Conservation (phyloP, 345 rosid species). For the Boechera stricta region DNA sequence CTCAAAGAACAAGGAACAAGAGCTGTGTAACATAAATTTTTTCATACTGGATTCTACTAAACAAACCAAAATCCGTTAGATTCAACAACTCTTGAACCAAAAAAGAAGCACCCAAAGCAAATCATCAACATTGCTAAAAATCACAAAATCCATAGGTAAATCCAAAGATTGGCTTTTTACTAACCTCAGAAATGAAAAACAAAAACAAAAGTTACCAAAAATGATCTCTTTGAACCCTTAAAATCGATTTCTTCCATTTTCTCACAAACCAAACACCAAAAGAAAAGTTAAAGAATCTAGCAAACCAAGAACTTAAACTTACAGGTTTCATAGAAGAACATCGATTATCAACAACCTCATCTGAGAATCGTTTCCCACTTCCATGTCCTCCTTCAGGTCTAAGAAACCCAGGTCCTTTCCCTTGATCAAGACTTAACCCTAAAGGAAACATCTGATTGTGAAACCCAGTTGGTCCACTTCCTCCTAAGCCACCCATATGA, state of each 20-base stretch:
- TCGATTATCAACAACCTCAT: slow-evolving; percentile 75
- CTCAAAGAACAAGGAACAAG: not conserved
- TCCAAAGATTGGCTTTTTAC: not conserved
- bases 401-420: slow-evolving; percentile 73
- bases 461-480: slow-evolving; percentile 57
- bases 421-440: slow-evolving; percentile 90
- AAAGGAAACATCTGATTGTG: slow-evolving; percentile 78
- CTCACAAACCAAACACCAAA: slow-evolving; percentile 26
- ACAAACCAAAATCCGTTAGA: not conserved
- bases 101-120: not conserved
- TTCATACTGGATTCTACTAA: not conserved
- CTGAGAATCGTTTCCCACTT: slow-evolving; percentile 75
- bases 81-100: not conserved
- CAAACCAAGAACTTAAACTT: slow-evolving; percentile 37
- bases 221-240: slow-evolving; percentile 11
- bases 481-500: slow-evolving; percentile 59
- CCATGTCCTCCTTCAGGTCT: slow-evolving; percentile 82
- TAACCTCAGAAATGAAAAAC: not conserved
- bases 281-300: not conserved
- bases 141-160: not conserved
- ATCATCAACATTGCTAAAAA: slow-evolving; percentile 15
- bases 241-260: slow-evolving; percentile 4
- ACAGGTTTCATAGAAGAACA: slow-evolving; percentile 73
- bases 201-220: slow-evolving; percentile 7
- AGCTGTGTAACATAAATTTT: not conserved